These are phyloP conservation scores for Eudorina sp. DNA, from an alignment of 139 green algal genomes.

Conservation along the genomic window DNA sequence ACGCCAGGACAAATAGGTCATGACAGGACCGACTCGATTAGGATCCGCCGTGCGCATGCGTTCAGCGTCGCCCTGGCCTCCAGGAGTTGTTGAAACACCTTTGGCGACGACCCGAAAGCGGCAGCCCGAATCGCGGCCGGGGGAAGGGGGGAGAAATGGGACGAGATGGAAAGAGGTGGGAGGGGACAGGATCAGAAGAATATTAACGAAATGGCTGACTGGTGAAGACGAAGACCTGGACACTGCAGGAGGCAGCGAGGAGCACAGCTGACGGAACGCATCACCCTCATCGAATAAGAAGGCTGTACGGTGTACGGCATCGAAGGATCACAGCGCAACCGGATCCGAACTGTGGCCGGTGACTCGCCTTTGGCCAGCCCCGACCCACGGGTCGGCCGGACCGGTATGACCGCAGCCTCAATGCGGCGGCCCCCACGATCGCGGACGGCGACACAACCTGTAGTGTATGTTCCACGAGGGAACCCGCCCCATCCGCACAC, in stretches of 20 bases:
- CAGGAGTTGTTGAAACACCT: slow-evolving; percentile 29
- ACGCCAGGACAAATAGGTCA: neutral
- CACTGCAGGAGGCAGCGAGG: neutral
- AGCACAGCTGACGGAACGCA: too few species aligned
- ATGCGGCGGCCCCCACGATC: neutral
- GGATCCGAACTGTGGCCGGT: neutral
- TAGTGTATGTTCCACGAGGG: too few species aligned
- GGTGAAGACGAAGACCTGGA: neutral
- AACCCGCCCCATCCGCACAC: neutral
- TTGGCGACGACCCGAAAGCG: neutral
- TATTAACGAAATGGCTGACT: neutral
- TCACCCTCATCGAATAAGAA: neutral
- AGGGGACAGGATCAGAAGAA: neutral
- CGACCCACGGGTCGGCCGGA: too few species aligned
- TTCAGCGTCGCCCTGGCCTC: slow-evolving; percentile 13
- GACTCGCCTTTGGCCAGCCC: too few species aligned
- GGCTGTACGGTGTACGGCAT: too few species aligned
- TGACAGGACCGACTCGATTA: neutral
- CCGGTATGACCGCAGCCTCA: neutral
- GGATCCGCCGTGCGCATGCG: neutral
- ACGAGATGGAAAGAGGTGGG: too few species aligned
- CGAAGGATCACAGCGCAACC: neutral
- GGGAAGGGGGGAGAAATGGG: too few species aligned
- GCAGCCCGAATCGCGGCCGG: neutral
- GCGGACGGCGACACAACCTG: neutral